Evolutionary conservation across 192 early-diverging fungal species (phyloP).

Genomic region (Entophlyctis luteolus): DNA sequence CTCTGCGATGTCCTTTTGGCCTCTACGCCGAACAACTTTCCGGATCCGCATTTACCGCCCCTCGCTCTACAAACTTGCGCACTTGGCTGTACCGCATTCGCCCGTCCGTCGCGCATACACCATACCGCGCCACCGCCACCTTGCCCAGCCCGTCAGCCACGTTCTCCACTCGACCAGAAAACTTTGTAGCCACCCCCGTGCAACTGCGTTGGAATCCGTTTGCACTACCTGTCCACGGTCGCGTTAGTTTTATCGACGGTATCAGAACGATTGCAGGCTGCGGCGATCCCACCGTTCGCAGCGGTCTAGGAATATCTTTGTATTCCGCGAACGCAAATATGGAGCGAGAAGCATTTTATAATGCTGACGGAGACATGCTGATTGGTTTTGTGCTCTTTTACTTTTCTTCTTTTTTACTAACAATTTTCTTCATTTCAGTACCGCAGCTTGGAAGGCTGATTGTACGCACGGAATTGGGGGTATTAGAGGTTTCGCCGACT

Average conservation of each 20-base stretch:
- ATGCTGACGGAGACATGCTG: slow-evolving; percentile 88
- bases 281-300: slow-evolving; percentile 71
- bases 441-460: slow-evolving; percentile 88
- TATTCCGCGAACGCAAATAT: slow-evolving; percentile 77
- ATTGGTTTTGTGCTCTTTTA: slow-evolving; percentile 57
- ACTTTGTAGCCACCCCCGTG: slow-evolving; percentile 70
- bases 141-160: neutral
- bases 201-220: slow-evolving; percentile 95
- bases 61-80: slow-evolving; percentile 67
- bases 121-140: slow-evolving; percentile 42
- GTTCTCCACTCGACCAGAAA: slow-evolving; percentile 1
- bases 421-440: slow-evolving; percentile 42
- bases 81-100: slow-evolving; percentile 96
- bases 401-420: neutral
- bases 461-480: slow-evolving; percentile 88
- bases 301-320: slow-evolving; percentile 81
- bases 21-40: slow-evolving; percentile 95
- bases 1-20: slow-evolving; percentile 82
- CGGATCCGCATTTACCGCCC: slow-evolving; percentile 84
- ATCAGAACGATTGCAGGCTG: slow-evolving; percentile 80
- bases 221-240: slow-evolving; percentile 44
- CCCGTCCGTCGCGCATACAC: slow-evolving; percentile 80
- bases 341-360: slow-evolving; percentile 74
- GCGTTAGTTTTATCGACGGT: slow-evolving; percentile 78
- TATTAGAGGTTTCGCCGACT: slow-evolving; percentile 74